Evolutionary conservation across 257 asterid genomes (phyloP).

Genomic region (Nicotiana paniculata): DNA sequence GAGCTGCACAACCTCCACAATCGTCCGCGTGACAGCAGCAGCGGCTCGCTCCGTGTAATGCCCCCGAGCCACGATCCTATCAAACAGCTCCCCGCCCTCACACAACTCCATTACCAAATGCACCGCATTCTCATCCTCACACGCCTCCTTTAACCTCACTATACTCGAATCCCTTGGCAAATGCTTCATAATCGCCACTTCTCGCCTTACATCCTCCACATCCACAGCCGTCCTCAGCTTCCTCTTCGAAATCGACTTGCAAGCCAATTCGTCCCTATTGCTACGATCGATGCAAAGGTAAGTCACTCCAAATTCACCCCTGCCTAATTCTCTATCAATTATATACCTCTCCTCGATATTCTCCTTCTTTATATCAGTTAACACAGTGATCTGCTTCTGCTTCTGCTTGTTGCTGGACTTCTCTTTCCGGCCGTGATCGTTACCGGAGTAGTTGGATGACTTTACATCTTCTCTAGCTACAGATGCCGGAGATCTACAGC

Average conservation of each 20-base stretch:
- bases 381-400: constrained; percentile 36
- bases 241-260: constrained; percentile 93
- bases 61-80: constrained; percentile 89
- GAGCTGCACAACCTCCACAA: constrained; percentile 81
- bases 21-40: constrained; percentile 63
- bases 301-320: constrained; percentile 93
- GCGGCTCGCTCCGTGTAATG: constrained; percentile 89
- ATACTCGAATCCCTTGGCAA: constrained; percentile 72
- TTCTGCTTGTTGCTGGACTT: constrained; percentile 44
- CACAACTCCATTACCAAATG: constrained; percentile 93
- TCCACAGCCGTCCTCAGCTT: constrained; percentile 87
- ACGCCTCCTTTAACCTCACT: constrained; percentile 79
- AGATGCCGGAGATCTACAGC: constrained; percentile 98
- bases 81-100: constrained; percentile 92
- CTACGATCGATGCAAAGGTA: constrained; percentile 73
- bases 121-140: constrained; percentile 89
- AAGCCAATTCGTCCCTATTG: constrained; percentile 66
- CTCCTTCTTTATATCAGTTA: constrained; percentile 54
- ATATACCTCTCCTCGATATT: constrained; percentile 66
- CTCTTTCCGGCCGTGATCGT: constrained; percentile 54
- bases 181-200: constrained; percentile 93
- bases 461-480: constrained; percentile 91
- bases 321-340: constrained; percentile 71
- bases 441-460: constrained; percentile 65
- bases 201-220: constrained; percentile 88